Conservation (phyloP, 257 asterid species). For the Pogostemon cablin region DNA sequence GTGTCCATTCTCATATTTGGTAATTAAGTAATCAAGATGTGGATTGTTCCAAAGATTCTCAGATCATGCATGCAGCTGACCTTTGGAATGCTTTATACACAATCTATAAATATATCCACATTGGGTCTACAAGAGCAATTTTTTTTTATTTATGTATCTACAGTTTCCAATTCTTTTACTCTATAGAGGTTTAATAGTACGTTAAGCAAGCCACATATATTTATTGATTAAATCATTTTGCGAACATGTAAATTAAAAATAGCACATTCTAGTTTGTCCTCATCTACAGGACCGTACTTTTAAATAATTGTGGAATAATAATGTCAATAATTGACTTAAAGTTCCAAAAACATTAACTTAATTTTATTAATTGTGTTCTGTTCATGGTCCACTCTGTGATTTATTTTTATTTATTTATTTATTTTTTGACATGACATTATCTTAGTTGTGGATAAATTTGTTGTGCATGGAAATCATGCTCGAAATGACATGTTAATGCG, state of each 20-base stretch:
- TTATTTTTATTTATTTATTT: not conserved
- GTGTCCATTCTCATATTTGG: slow-evolving; percentile 18
- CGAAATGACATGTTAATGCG: slow-evolving; percentile 26
- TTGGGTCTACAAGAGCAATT: not conserved
- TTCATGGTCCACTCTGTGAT: not conserved
- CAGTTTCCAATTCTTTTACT: not conserved
- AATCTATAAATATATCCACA: not conserved
- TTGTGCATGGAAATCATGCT: slow-evolving; percentile 19
- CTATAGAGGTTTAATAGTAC: not conserved
- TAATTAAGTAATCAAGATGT: not conserved
- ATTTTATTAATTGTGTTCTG: not conserved
- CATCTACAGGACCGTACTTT: not conserved
- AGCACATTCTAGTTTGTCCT: not conserved
- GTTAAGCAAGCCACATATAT: not conserved
- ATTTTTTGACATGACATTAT: not conserved
- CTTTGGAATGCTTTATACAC: not conserved
- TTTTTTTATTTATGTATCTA: not conserved
- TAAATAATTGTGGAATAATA: not conserved
- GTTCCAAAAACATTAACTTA: not conserved
- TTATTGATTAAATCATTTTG: not conserved
- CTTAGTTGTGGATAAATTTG: slow-evolving; percentile 8
- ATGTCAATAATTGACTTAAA: not conserved
- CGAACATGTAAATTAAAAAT: not conserved
- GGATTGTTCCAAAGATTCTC: too few species aligned
- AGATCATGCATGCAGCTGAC: not conserved